Evolutionary conservation across 2,329 filamentous ascomycete species (phyloP).

Genomic region (Chrysoporthe cubensis): DNA sequence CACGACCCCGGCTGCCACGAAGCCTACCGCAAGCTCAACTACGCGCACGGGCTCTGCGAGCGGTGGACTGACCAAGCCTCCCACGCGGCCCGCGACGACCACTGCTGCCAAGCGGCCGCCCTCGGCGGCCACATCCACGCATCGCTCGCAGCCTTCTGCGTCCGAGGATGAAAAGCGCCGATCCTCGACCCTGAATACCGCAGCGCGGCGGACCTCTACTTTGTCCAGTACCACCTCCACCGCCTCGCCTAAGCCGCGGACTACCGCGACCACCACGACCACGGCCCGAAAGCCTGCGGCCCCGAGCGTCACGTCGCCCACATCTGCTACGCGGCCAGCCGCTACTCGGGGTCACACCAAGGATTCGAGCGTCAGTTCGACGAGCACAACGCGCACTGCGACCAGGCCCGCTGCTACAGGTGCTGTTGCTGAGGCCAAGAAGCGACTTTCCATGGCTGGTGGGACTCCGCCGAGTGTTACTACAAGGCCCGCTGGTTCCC

Average conservation of each 20-base stretch:
- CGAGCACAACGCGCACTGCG: conserved; percentile 36
- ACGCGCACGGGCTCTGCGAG: conserved; percentile 35
- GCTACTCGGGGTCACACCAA: conserved; percentile 40
- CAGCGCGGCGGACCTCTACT: conserved; percentile 40
- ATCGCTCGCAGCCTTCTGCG: conserved; percentile 40
- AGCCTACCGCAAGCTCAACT: conserved; percentile 37
- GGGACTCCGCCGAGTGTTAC: conserved; percentile 42
- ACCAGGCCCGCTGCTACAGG: conserved; percentile 42
- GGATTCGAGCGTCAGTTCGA: conserved; percentile 28
- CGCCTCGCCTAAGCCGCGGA: conserved; percentile 33
- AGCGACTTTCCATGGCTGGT: conserved; percentile 54
- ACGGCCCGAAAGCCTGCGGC: conserved; percentile 43
- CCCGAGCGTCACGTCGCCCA: conserved; percentile 40
- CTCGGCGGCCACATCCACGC: conserved; percentile 35
- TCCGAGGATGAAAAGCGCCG: conserved; percentile 45
- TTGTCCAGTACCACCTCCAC: conserved; percentile 34
- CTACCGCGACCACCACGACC: conserved; percentile 35
- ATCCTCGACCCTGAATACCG: conserved; percentile 29
- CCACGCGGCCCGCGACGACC: conserved; percentile 37
- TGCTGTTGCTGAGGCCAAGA: conserved; percentile 55
- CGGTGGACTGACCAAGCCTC: conserved; percentile 37
- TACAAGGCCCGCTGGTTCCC: conserved; percentile 47
- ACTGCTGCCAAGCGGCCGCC: conserved; percentile 37
- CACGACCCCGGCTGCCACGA: conserved; percentile 35
- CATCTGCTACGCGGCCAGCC: conserved; percentile 36